phyloP scores from a whole-genome alignment of 2,329 filamentous ascomycete genomes.

The Dryadomyces quercivorus region DNA sequence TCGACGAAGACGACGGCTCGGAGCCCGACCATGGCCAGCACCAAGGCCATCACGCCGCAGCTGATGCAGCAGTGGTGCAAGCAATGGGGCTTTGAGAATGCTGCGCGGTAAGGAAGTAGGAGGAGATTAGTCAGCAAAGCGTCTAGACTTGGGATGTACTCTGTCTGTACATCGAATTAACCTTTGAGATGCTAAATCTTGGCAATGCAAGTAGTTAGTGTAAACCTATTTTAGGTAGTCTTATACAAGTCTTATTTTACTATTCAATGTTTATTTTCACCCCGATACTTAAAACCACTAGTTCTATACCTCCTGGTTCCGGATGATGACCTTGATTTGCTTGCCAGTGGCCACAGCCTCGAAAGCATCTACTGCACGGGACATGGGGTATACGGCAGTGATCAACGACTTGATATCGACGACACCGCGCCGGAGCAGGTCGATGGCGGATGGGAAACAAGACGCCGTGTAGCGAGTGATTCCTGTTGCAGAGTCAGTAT shows the following conservation, averaged over 20 bases:
- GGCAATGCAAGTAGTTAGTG: no score
- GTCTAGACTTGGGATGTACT: no score
- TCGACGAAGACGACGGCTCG: conserved; percentile 24
- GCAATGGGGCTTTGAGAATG: conserved; percentile 27
- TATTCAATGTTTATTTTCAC: no score
- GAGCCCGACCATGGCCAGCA: conserved; percentile 29
- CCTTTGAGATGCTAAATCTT: no score
- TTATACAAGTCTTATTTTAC: no score
- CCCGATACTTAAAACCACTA: no score
- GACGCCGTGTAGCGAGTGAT: conserved; percentile 74
- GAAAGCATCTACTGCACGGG: conserved; percentile 76
- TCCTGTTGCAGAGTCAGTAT: no score
- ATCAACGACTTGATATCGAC: conserved; percentile 76
- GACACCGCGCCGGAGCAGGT: conserved; percentile 58
- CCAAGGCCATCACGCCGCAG: conserved; percentile 27
- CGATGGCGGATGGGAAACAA: conserved; percentile 74
- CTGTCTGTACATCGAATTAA: no score
- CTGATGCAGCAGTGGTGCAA: conserved; percentile 36
- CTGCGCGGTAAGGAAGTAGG: no score
- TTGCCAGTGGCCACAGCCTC: conserved; percentile 73
- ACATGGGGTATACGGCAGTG: conserved; percentile 63
- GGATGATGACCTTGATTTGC: conserved; percentile 57
- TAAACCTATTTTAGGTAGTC: no score
- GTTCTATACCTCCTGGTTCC: conserved; percentile 3
- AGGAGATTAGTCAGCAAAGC: no score